Base-by-base conservation (phyloP, 306 rosid genomes). In the Vigna angularis region DNA sequence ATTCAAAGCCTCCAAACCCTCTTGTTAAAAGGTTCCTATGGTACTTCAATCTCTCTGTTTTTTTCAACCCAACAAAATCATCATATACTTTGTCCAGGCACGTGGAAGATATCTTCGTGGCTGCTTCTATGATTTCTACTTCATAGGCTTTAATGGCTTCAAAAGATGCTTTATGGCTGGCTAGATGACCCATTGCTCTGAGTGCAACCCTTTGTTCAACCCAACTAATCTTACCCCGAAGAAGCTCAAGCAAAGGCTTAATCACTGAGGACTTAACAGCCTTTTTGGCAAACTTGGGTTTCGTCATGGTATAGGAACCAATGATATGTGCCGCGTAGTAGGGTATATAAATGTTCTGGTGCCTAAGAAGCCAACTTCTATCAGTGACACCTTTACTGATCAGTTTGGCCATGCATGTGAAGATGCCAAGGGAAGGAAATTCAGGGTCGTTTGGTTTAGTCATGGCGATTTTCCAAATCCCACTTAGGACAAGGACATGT, bases 311-410 rank as follows among this genome's bases (percentile, higher is more conserved):
- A 66, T 88, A 91, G n/a, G 97, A 89, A 20, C 97, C 97, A 38
- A 91, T 86, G n/a, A 89, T 82, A 64, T 91, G 94, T 4, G 93
- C 91, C 34, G 97, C 97, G 56, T 91, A 91, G 73, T 91, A 91
- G n/a, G 97, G 97, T 72, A 88, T 87, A 18, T 88, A 91, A 38
- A 90, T 78, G 57, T 89, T 91, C 80, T 91, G 94, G 77, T 84
- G 65, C 22, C 68, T 82, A 4, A 86, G 84, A 44, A 88, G 88
- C 97, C 97, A 91, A 34, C 38, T 44, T 63, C 77, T 62, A 45
- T 88, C 72, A 1, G 56, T 80, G 63, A 90, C 22, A 48, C 91
- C 91, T 79, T 84, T 90, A 49, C 22, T 74, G 62, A 91, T 88
- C 4, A 91, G 91, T 81, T 83, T 87, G 16, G 86, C 91, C 94